Base-by-base conservation (phyloP, 2,329 filamentous ascomycete species). In the Aspergillus neotritici region DNA sequence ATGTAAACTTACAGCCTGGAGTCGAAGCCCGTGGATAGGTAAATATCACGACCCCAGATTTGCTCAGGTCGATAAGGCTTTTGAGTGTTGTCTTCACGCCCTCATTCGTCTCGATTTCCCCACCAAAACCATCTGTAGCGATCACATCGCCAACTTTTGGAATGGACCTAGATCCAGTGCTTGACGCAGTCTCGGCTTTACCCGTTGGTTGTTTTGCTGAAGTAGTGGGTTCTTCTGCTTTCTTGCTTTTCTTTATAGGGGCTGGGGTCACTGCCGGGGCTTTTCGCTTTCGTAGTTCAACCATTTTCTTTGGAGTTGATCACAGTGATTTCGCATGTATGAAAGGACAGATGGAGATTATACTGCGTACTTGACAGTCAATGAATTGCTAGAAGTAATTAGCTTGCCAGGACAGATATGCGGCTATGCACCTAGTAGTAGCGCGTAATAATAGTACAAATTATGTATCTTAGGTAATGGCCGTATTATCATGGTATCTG, bases 11-110 rank as follows among this genome's bases (percentile, higher is more conserved):
- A 95, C 91, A 97, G 50, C 91, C 91, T 31, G 88, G 87, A 15
- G 93, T 98, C 21, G 86, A 93, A 10, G 93, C 93, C 71, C 86
- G 94, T 46, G 93, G 93, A 63, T 97, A 97, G 28, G 90, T 96
- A 67, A 98, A 96, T 25, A 97, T 72, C 29, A 95, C 87, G 34
- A 97, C 85, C 17, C 91, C 93, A 30, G 79, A 76, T 70, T 87
- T 83, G 77, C 89, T 94, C 61, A 85, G 79, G 40, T 88, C 84
- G 37, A 96, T 78, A 16, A 98, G 80, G 56, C 82, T 75, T 70
- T 87, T 84, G 46, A 98, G 73, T 1, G 82, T 88, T 5, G 85
- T 89, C 70, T 84, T 86, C 41, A 76, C 72, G 57, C 89, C 89
- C 51, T 94, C 87, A 53, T 97, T 82, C 50, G 84, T 93, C 73